Evolutionary conservation across 805 yeast genomes (phyloP).

Genomic region (Pichia exigua): DNA sequence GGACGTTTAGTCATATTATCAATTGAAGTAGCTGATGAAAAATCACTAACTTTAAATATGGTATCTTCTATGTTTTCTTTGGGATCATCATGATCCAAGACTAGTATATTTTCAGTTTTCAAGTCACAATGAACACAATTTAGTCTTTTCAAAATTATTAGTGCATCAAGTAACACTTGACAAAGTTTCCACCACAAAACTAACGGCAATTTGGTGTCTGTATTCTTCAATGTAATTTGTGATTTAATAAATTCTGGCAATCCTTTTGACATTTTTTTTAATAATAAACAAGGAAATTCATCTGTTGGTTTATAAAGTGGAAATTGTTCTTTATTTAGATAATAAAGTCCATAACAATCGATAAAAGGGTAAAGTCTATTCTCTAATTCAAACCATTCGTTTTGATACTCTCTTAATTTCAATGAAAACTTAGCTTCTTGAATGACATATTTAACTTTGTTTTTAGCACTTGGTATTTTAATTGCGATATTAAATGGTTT

Average conservation of each 20-base stretch:
- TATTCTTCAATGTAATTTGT: neutral
- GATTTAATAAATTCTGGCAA: constrained; percentile 20
- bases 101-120: constrained; percentile 39
- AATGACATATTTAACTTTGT: constrained; percentile 20
- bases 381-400: constrained; percentile 10
- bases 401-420: constrained; percentile 15
- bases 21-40: constrained; percentile 31
- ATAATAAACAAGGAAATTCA: constrained; percentile 23
- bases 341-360: constrained; percentile 24
- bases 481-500: constrained; percentile 17
- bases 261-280: constrained; percentile 23
- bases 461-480: constrained; percentile 24
- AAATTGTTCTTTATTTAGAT: constrained; percentile 19
- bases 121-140: constrained; percentile 39
- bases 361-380: constrained; percentile 20
- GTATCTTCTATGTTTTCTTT: constrained; percentile 17
- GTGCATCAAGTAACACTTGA: constrained; percentile 20
- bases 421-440: constrained; percentile 22
- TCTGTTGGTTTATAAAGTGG: constrained; percentile 20
- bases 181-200: constrained; percentile 29
- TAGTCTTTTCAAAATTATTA: constrained; percentile 21
- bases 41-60: constrained; percentile 38
- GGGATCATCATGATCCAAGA: constrained; percentile 22
- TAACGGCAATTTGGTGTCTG: constrained; percentile 17
- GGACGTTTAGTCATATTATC: constrained; percentile 20